A percentile compares a stretch with the other conserved stretches of the same genome.
These are phyloP conservation scores for Emericellopsis atlantica DNA, from an alignment of 2,329 filamentous ascomycete genomes.

Conservation along the genomic window DNA sequence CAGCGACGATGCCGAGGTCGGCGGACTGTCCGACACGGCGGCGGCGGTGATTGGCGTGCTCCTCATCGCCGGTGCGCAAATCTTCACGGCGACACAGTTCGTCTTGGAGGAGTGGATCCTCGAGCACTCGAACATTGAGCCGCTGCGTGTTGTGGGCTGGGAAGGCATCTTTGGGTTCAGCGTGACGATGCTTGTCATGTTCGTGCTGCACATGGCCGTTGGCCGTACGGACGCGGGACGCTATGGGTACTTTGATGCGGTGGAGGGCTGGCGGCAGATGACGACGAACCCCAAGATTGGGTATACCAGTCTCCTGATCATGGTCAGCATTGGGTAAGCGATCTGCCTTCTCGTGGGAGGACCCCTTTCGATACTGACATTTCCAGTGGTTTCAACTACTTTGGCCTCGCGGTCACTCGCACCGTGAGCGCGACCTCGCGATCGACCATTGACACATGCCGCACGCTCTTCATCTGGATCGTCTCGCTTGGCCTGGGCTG, in stretches of 20 bases:
- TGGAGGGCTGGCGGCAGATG: slow-evolving; percentile 75
- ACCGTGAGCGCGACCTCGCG: slow-evolving; percentile 83
- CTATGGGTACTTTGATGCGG: slow-evolving; percentile 82
- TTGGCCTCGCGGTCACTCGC: slow-evolving; percentile 85
- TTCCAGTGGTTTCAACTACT: slow-evolving; percentile 89
- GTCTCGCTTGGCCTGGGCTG: slow-evolving; percentile 86
- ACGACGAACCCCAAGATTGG: slow-evolving; percentile 57
- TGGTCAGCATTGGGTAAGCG: slow-evolving; percentile 86
- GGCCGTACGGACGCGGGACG: slow-evolving; percentile 62
- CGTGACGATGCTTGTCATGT: slow-evolving; percentile 68
- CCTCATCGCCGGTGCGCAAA: slow-evolving; percentile 85
- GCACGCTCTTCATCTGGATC: slow-evolving; percentile 96
- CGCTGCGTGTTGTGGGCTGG: slow-evolving; percentile 88
- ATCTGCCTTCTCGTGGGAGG: neutral
- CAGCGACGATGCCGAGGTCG: slow-evolving; percentile 21
- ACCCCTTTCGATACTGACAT: slow-evolving; percentile 7
- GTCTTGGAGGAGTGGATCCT: slow-evolving; percentile 92
- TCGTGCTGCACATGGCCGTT: slow-evolving; percentile 64
- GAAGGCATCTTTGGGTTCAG: slow-evolving; percentile 85
- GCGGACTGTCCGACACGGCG: slow-evolving; percentile 19
- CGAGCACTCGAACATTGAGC: slow-evolving; percentile 51
- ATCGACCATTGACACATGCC: slow-evolving; percentile 93
- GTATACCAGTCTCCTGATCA: slow-evolving; percentile 75
- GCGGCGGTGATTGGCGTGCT: slow-evolving; percentile 68
- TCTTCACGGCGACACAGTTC: slow-evolving; percentile 95